phyloP scores from a whole-genome alignment of 352 stramenopile species.

The Globisporangium camurandrum region DNA sequence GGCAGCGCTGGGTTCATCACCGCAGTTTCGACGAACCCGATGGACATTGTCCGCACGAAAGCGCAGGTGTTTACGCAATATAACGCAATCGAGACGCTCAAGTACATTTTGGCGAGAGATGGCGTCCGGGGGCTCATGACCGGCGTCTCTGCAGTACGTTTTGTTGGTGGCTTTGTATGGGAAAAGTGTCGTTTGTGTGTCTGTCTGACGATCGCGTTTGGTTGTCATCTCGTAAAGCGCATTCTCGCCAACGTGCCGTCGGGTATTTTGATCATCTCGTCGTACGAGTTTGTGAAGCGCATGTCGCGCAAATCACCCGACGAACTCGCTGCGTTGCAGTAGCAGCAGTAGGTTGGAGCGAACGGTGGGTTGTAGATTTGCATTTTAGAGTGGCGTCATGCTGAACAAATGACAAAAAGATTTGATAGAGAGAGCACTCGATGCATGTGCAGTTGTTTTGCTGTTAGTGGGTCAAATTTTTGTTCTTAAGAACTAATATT shows the following conservation, averaged over 20 bases:
- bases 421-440: no score
- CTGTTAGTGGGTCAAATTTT: no score
- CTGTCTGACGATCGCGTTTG: no score
- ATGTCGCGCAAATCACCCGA: conserved; percentile 55
- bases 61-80: conserved; percentile 84
- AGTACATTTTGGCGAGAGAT: conserved; percentile 77
- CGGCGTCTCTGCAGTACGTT: conserved; percentile 64
- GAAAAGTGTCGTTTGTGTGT: no score
- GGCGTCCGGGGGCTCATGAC: conserved; percentile 73
- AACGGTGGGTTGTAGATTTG: no score
- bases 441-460: no score
- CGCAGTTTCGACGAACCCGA: conserved; percentile 76
- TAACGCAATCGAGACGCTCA: conserved; percentile 70
- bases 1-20: conserved; percentile 74
- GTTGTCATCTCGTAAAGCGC: conserved; percentile 52
- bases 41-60: conserved; percentile 85
- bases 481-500: no score
- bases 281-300: conserved; percentile 88
- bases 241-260: conserved; percentile 78
- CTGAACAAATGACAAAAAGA: no score
- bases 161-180: no score
- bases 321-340: conserved; percentile 17
- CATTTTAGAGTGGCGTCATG: no score
- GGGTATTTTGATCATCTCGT: conserved; percentile 79
- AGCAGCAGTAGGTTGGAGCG: no score